Base-by-base conservation (phyloP, 2,329 filamentous ascomycete species). In the Verticillium nonalfalfae region DNA sequence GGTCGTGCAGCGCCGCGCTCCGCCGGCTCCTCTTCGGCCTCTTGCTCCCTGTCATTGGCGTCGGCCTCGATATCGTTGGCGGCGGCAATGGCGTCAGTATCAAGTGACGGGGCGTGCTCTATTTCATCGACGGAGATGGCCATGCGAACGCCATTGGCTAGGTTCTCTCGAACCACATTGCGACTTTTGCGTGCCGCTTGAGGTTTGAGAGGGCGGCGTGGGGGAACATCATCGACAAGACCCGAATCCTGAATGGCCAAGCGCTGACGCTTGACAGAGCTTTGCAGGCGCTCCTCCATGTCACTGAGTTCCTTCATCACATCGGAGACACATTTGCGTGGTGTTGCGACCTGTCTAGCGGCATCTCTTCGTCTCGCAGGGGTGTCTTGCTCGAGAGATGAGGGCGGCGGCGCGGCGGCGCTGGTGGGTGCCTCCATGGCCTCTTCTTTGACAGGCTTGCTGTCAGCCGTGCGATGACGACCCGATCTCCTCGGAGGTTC, bases 1-100 rank as follows among this genome's bases (percentile, higher is more conserved):
- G 89, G 84, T 60, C 91, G 58, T 11, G 38, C 72, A 2, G 78
- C 75, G 1, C 74, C 76, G n/a, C 76, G 72, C 11, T 78, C 73
- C 0, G 67, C 62, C 1, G 59, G 58, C 0, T 73, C 71, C 0
- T 69, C 69, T 4, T 66, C 63, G 4, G 55, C 61, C 4, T 65
- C 64, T 14, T 63, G 63, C 18, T 65, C 67, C 7, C 63, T 57
- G 1, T 59, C 61, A 18, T 21, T 56, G 13, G 57, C 61, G 1
- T 62, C 61, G 3, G 62, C 61, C 9, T 65, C 56, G 4, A 70
- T 35, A 55, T 71, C 68, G 38, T 58, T 64, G 7, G 60, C 60
- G 18, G 66, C 66, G 33, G 65, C 57, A 39, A 72, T 67, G 6
- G 66, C 66, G 0, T 69, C 69, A 3, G 68, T 59, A 5, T 64